Base-by-base conservation (phyloP, 345 rosid species). In the Eucalyptus marginata region DNA sequence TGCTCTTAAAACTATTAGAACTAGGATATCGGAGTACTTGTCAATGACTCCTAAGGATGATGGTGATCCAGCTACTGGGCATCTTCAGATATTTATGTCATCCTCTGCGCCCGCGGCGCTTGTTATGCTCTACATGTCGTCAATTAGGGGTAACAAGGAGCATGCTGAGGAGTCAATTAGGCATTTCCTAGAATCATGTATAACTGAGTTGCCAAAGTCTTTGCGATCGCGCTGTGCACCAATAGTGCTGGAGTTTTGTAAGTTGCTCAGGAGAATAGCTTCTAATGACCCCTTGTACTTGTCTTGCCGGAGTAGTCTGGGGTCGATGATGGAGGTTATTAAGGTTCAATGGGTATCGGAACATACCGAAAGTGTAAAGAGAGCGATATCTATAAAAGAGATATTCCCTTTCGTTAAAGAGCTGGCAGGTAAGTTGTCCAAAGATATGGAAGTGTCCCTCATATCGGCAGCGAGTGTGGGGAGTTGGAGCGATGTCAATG, bases 361-460 rank as follows among this genome's bases (percentile, higher is more conserved):
- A 86, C 86, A 80, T 49, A 90, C 87, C 36, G 92, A 90, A 44
- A 90, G 90, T 86, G 88, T 66, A 44, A 92, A 89, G 87, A 87
- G 91, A 47, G 80, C 88, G 81, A 86, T 93, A 58, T 88, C 94
- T 29, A 89, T 93, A 40, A 91, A 89, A 86, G 97, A 95, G 85
- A 93, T 97, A 88, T 95, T 95, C 90, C 98, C 98, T 0, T 98
- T 96, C 91, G 95, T 98, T 51, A 88, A 79, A 22, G 99, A 97
- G 91, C 89, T 97, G 89, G 96, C 95, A 86, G 88, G 40, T 86
- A 93, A 92, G 89, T 86, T 98, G 88, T 91, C 89, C 52, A 93
- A 90, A 56, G 95, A 94, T 88, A 90, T 96, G 93, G 90, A 3
- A 11, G 87, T 84, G 22, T 92, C 89, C 83, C 88, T 87, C 83